Base-by-base conservation (phyloP, 805 yeast species). In the Teunomyces pallodes region DNA sequence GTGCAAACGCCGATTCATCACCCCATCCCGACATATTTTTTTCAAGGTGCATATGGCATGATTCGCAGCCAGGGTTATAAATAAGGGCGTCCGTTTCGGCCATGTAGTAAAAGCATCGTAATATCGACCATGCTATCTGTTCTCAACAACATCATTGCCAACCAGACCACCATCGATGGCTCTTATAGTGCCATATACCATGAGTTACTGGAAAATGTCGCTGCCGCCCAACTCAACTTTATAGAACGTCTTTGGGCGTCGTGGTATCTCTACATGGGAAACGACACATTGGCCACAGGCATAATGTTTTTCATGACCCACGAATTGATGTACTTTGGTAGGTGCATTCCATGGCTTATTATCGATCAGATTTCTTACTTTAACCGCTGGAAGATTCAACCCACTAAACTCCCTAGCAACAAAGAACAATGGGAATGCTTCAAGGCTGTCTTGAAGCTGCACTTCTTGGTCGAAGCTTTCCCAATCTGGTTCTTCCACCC, bases 401-500 rank as follows among this genome's bases (percentile, higher is more conserved):
- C 77, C 6, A 63, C 71, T 14, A 76, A 79, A 52, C 58, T 79
- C 20, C 84, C 84, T 6, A 67, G 79, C 2, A 74, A 74, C 50
- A 71, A 74, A 54, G 85, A 80, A 59, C 85, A 80, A 58, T 80
- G 83, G 83, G 85, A 80, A 57, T 80, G 84, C 57, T 60, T 80
- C 48, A 80, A 80, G 58, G 67, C 81, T n/a, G 84, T 80, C 14
- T 64, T 80, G 42, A 77, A 72, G 48, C 77, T 81, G 12, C 85
- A 80, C 55, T 76, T 80, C 53, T 54, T 80, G 53, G 84, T 80
- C 28, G 85, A 80, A 60, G 84, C 80, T 0, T 69, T 80, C 47
- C 85, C 85, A 40, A 80, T 80, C 50, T 80, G 85, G 85, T 72
- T 80, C 17, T 80, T 80, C 70, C 85, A 80, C 55, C 85, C 85